Base-by-base conservation (phyloP, 176 grass and related monocot genomes). In the Poa annua region DNA sequence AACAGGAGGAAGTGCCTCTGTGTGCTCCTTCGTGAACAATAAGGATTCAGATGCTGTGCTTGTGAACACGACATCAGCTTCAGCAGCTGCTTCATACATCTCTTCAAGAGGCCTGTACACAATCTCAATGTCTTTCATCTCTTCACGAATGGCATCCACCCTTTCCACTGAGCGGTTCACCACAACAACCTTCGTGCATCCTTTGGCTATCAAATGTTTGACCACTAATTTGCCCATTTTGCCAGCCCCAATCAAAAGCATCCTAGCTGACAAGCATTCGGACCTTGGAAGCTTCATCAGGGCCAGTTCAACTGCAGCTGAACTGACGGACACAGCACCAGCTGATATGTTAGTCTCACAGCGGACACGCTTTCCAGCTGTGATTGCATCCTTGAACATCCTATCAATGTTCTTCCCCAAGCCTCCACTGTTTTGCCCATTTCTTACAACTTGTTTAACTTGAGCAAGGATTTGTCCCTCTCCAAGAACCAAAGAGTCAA, bases 361-460 rank as follows among this genome's bases (percentile, higher is more conserved):
- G 12, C 94, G 87, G 24, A 97, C 94, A 19, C 94, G 91, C 71
- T 97, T 97, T 77, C 94, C 94, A 45, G 94, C 91, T 21, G 94
- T 93, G 78, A 97, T 97, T 75, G 94, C 94, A 74, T 93, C 94
- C 82, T 97, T 97, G 94, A 97, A 97, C 94, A 97, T 97, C 74
- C 94, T 86, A 75, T 97, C 94, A 11, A 97, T 93, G 89, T 97
- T 97, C 87, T 93, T 97, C 47, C 94, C 94, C 42, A 97, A 66
- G 25, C 94, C 91, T 51, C 94, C 91, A 60, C 81, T 97, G 39
- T 88, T 90, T 80, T 97, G 91, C 12, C 94, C 94, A 47, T 79
- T 86, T 51, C 89, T 88, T 38, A 97, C 94, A 80, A 97, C 94
- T 89, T 97, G 94, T 82, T 97, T 97, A 54, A 97, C 94, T 76